phyloP scores from a whole-genome alignment of 1,284 basidiomycete genomes.

The Puccinia coronata region DNA sequence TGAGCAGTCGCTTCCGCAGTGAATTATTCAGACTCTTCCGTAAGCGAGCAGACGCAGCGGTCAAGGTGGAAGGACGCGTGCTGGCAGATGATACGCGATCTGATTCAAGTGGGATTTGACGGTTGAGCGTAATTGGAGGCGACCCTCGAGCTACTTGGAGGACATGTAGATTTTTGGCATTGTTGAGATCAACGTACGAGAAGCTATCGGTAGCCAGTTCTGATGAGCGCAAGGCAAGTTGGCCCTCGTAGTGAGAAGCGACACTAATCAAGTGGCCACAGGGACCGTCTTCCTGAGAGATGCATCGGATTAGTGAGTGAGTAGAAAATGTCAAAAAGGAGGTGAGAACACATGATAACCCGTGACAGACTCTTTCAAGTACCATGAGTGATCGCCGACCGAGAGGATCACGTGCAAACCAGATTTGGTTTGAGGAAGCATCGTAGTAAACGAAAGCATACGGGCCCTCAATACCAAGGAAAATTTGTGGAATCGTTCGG shows the following conservation, averaged over 20 bases:
- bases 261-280: conserved; percentile 62
- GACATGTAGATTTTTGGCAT: neutral
- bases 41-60: neutral
- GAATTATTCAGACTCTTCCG: neutral
- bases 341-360: conserved; percentile 68
- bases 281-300: conserved; percentile 67
- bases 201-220: conserved; percentile 26
- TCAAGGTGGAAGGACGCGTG: neutral
- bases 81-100: neutral
- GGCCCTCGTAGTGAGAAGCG: conserved; percentile 46
- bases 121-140: conserved; percentile 5
- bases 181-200: neutral
- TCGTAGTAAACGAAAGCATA: conserved; percentile 64
- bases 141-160: neutral
- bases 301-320: conserved; percentile 65
- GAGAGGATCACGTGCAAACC: conserved; percentile 83
- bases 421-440: conserved; percentile 63
- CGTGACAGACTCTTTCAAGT: conserved; percentile 63
- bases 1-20: neutral
- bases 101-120: conserved; percentile 7
- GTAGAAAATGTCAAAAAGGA: conserved; percentile 61
- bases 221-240: neutral
- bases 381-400: conserved; percentile 85
- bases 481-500: conserved; percentile 62
- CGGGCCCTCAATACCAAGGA: conserved; percentile 79